Base-by-base conservation (phyloP, 2,329 filamentous ascomycete species). In the Claviceps sp. region DNA sequence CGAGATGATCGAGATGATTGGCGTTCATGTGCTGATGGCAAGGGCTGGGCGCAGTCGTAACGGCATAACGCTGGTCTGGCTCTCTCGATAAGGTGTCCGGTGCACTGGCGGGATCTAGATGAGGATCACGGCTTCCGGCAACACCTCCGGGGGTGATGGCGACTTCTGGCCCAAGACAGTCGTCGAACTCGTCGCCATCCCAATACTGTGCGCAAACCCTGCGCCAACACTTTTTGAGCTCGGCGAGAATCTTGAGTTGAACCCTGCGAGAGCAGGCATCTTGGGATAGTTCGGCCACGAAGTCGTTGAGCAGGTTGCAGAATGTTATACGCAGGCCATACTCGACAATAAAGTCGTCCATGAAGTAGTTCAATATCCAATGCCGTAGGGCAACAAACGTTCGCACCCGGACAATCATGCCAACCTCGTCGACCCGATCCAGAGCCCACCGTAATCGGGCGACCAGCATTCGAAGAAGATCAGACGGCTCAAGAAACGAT, bases 361-460 rank as follows among this genome's bases (percentile, higher is more conserved):
- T 77, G 59, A 97, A 98, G 67, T 98, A 98, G 66, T 98, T 98
- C 56, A 98, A 70, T 53, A 97, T 90, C 93, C 93, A 98, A 67
- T 98, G 93, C 52, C 93, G 82, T 45, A 97, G 76, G 7, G 93
- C 93, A 26, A 96, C 93, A 70, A 97, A 98, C 0, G 90, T 94
- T 43, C 93, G 81, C 16, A 98, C 94, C 48, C 91, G 82, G n/a
- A 96, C 93, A 50, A 98, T 88, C 63, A 89, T 86, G 41, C 93
- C 93, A 53, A 84, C 82, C 64, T 96, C 88, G 63, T 95, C 88
- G 47, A 78, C 72, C 52, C 87, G 79, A 47, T 79, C 79, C 48
- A 96, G 75, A 0, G 93, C 89, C 93, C 93, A 98, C 58, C 83
- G 77, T 50, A 98, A 70, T 18, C 93, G 81, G 2, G 90, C 85